Evolutionary conservation across 2,329 filamentous ascomycete species (phyloP), one percentile per base, ranked within the genome.

Genomic region (Exophiala sp.): DNA sequence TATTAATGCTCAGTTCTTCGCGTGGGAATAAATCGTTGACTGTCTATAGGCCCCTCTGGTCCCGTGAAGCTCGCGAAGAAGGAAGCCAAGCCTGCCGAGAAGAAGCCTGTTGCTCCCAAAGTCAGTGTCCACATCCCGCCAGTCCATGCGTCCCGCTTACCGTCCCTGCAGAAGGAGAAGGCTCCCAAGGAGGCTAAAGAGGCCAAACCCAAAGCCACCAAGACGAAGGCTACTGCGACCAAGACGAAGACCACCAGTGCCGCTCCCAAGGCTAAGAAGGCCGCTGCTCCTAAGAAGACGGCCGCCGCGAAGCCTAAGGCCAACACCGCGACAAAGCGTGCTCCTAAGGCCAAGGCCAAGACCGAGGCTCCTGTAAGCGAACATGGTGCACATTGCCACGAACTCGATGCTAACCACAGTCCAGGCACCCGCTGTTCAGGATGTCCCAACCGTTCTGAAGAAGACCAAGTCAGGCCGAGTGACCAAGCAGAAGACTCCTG

Each of bases 21-120:
- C 27, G 10, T 9, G 13, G n/a, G 6, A 42, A 16, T 3, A 7
- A 13, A n/a, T 16, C 14, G 14, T 21, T 21, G 35, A 30, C 34
- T 57, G 43, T 30, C 39, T 51, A 44, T 52, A 89, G 85, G 86
- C 64, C 78, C 88, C 53, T 95, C 89, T 58, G 89, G 89, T 54
- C 86, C 88, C 60, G 88, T 93, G 71, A 95, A 95, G 84, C 83
- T 95, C 53, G 85, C 85, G 53, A 91, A 91, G 82, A 89, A 88
- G 76, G 77, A 79, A 48, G 63, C 68, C 41, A 69, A 76, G 68
- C 67, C 73, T 46, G 67, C 69, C 52, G 70, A 68, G 65, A 65
- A 67, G 53, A 68, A 70, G 56, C 49, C 62, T 38, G 58, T 62
- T 42, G 57, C 64, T 40, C 46, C 60, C 16, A 66, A 67, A 61